Base-by-base conservation (phyloP, 306 rosid genomes). In the Quillaja saponaria region DNA sequence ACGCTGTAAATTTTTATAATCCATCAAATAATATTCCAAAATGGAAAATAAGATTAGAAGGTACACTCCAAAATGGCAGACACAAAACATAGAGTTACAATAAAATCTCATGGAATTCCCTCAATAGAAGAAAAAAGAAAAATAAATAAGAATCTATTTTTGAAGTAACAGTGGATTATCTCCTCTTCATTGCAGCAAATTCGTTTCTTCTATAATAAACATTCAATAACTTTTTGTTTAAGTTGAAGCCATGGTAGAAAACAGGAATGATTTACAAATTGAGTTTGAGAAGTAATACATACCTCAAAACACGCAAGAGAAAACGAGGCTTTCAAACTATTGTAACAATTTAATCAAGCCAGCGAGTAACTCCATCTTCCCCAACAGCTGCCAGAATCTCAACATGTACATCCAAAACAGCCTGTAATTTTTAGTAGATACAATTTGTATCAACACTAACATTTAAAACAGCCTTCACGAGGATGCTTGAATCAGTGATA, bases 321-420 rank as follows among this genome's bases (percentile, higher is more conserved):
- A 53, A 35, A 50, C 54, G 44, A 19, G 64, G 33, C 35, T 63
- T 54, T 57, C 46, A 50, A 25, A 59, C 61, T 47, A 31, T 42
- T 64, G 20, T 54, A 21, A 9, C 13, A n/a, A 13, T 79, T 82
- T 78, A 87, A 68, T 87, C 91, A 59, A 89, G 75, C 99, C 99
- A 94, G 71, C 99, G 97, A 42, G 97, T 89, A 34, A 94, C 79
- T 55, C 99, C 99, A 31, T 86, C 95, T 66, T 87, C 97, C 10
- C 90, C 91, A 13, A 68, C 80, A 8, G 87, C 68, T 40, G 99
- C 99, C 67, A 94, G 82, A 58, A 94, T 76, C 84, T 87, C 99
- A 9, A 89, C 62, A 78, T 84, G 81, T 52, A 89, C 78, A 55
- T 89, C 89, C 86, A 94, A 76, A 66, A 94, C 87, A 75, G 99